Base-by-base conservation (phyloP, 2,329 filamentous ascomycete genomes). In the Fusarium kyushuense region DNA sequence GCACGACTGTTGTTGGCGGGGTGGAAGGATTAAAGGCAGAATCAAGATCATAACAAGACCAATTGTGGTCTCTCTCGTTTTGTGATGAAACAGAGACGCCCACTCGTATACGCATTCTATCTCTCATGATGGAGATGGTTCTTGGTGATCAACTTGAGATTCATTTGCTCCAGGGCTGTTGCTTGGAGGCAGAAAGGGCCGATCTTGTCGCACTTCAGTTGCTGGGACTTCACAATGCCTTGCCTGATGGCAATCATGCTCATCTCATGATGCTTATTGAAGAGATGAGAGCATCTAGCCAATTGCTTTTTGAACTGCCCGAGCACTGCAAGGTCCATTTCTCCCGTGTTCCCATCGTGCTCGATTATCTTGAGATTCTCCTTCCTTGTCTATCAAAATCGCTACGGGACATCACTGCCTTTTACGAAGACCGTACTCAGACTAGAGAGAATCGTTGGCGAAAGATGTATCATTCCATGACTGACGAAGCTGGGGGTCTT, bases 391-490 rank as follows among this genome's bases (percentile, higher is more conserved):
- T 89, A 19, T 81, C 79, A 53, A 82, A 79, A 56, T 84, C 84
- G 1, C 74, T 90, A 17, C 75, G 80, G 41, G 86, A 89, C 63
- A 89, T 90, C 66, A 82, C 76, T 40, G 64, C 60, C 11, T 82
- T 82, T 74, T 84, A 87, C 69, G 82, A 87, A 33, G 83, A 89
- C 71, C 82, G 79, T 35, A 79, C 79, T 6, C 67, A 83, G 41
- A 78, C 80, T 19, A 83, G 81, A 54, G 80, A 84, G 63, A 77
- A 81, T 35, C 82, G 86, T 54, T 90, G 88, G 87, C 81, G 83
- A 41, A 82, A 81, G 67, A 89, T 89, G 86, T 87, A 84, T 71
- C 81, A 88, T 73, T 76, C 79, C 7, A 82, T 89, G 81, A 82
- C 80, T 10, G 80, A 83, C 25, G 85, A 89, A 71, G 82, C 82